A percentile compares a stretch with the other conserved stretches of the same genome.
These are phyloP conservation scores for Physcomitrellopsis africana DNA, from an alignment of 225 moss, liverwort and hornwort species.

Conservation along the genomic window DNA sequence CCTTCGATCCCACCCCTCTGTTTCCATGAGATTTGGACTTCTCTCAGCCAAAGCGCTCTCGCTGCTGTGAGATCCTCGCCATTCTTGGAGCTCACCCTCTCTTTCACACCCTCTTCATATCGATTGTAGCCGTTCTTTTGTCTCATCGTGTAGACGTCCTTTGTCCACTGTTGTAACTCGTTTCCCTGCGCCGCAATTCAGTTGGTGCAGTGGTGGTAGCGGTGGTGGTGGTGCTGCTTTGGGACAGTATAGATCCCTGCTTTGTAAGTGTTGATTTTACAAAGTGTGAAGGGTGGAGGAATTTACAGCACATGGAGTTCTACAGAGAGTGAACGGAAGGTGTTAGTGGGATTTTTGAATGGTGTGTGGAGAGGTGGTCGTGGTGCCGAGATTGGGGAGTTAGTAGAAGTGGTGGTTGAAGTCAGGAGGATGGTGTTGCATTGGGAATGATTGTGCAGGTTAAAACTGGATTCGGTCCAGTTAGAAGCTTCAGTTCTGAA, in stretches of 20 bases:
- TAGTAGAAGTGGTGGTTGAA: conserved; percentile 29
- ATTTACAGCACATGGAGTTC: neutral
- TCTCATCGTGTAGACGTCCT: too few species aligned
- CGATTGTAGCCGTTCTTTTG: too few species aligned
- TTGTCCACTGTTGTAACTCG: too few species aligned
- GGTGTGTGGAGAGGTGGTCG: neutral
- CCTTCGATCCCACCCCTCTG: neutral
- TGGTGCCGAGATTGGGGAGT: conserved; percentile 26
- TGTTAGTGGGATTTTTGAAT: neutral
- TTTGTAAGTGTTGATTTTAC: neutral
- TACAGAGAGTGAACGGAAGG: neutral
- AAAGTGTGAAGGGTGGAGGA: neutral
- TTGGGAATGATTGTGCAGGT: conserved; percentile 15
- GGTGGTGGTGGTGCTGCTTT: too few species aligned
- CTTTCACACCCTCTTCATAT: too few species aligned
- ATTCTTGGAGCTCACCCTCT: neutral
- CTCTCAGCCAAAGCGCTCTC: neutral
- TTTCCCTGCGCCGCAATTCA: too few species aligned
- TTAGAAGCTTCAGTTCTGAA: neutral
- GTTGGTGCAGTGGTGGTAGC: too few species aligned
- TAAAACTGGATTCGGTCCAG: neutral
- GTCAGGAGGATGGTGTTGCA: conserved; percentile 2
- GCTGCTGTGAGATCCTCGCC: neutral
- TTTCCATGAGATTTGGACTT: conserved; percentile 8
- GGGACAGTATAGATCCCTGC: too few species aligned